Evolutionary conservation across 345 rosid species (phyloP).

Genomic region (Lumnitzera littorea): DNA sequence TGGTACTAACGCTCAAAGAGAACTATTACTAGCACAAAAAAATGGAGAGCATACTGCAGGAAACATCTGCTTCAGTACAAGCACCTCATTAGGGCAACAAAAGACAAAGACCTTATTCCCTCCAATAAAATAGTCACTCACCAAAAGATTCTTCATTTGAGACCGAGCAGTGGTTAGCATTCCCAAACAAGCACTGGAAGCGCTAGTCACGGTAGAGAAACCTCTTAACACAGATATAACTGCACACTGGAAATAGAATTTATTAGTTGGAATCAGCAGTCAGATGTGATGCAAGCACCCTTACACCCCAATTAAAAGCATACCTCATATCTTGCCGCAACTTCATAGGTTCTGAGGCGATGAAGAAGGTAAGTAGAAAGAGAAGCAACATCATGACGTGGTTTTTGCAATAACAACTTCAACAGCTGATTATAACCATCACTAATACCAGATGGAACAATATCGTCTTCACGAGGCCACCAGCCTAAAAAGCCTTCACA

Average conservation of each 20-base stretch:
- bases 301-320: slow-evolving; percentile 10
- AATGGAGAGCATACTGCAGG: no score
- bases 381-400: slow-evolving; percentile 79
- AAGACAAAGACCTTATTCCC: no score
- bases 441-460: slow-evolving; percentile 62
- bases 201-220: slow-evolving; percentile 34
- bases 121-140: slow-evolving; percentile 19
- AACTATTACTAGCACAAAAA: no score
- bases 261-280: slow-evolving; percentile 11
- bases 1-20: no score
- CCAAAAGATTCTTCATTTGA: slow-evolving; percentile 80
- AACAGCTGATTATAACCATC: slow-evolving; percentile 71
- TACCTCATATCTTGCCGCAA: slow-evolving; percentile 91
- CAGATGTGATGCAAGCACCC: slow-evolving; percentile 3
- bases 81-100: no score
- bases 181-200: slow-evolving; percentile 25
- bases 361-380: slow-evolving; percentile 70
- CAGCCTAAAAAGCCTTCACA: slow-evolving; percentile 93
- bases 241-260: slow-evolving; percentile 47
- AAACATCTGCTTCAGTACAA: no score
- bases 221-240: slow-evolving; percentile 57
- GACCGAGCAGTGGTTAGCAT: slow-evolving; percentile 52
- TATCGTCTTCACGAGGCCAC: slow-evolving; percentile 95
- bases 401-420: slow-evolving; percentile 71
- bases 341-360: slow-evolving; percentile 86